Conservation (phyloP, 148 eudicot species). For the Drosera capensis region DNA sequence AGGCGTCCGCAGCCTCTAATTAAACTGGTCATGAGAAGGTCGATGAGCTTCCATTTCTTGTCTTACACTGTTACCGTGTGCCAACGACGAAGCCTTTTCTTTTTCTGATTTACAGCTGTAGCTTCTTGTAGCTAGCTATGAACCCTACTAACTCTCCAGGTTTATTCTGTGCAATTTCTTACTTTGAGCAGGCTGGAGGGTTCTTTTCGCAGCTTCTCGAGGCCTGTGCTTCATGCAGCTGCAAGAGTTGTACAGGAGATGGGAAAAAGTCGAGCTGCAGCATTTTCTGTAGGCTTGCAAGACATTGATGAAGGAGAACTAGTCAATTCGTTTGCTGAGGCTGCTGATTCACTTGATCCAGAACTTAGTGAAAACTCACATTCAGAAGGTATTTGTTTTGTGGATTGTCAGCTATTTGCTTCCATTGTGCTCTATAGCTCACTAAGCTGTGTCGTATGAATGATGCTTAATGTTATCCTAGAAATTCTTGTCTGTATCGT, state of each 20-base stretch:
- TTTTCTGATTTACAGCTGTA: background rate
- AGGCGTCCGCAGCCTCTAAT: constrained; percentile 91
- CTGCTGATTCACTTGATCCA: constrained; percentile 44
- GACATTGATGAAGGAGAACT: constrained; percentile 92
- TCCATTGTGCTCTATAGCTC: too few species aligned
- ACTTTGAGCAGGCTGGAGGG: constrained; percentile 63
- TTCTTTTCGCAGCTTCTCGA: constrained; percentile 85
- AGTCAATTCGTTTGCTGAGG: constrained; percentile 52
- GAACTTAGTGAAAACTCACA: constrained; percentile 55
- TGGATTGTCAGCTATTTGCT: too few species aligned
- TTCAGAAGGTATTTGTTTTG: constrained; percentile 44
- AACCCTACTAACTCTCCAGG: background rate
- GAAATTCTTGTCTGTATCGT: too few species aligned
- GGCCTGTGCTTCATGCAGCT: constrained; percentile 93
- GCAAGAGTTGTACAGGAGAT: constrained; percentile 98
- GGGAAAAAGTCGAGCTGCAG: constrained; percentile 99
- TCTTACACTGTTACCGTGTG: background rate
- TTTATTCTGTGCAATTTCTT: background rate
- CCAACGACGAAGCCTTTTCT: background rate
- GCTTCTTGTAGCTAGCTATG: background rate
- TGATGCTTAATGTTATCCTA: too few species aligned
- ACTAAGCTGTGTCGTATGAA: too few species aligned
- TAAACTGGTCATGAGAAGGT: constrained; percentile 99
- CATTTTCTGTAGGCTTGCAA: constrained; percentile 77
- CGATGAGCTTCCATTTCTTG: constrained; percentile 3